These are phyloP conservation scores for Pholiota molesta DNA, from an alignment of 768 basidiomycete genomes.

Conservation along the genomic window DNA sequence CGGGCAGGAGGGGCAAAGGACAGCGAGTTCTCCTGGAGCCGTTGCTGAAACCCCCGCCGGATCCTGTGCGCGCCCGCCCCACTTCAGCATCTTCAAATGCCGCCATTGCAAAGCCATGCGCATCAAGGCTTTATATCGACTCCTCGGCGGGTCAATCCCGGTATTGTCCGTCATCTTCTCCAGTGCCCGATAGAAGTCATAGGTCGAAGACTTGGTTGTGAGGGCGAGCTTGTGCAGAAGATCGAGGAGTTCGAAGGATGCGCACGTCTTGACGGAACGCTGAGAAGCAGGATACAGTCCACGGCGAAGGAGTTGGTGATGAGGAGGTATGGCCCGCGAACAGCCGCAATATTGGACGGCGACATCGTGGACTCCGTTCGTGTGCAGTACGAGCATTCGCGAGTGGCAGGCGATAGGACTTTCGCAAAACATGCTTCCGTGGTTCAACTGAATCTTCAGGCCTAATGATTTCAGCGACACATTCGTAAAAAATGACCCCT, in stretches of 20 bases:
- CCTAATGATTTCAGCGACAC: background rate
- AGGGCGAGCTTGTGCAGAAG: background rate
- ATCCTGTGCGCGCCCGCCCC: background rate
- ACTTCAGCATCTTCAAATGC: background rate
- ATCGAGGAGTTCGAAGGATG: background rate
- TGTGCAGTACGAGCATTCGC: background rate
- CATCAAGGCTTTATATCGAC: background rate
- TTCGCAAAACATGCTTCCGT: background rate
- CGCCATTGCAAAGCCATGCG: background rate
- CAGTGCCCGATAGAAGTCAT: background rate
- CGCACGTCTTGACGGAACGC: background rate
- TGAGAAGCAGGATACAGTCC: background rate
- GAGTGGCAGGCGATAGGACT: background rate
- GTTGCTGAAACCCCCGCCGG: constrained; percentile 16
- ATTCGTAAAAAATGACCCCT: background rate
- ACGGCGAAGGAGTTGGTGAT: too few relatives aligned
- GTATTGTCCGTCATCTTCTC: background rate
- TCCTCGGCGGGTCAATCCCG: background rate
- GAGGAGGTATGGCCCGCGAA: background rate
- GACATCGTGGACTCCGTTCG: background rate
- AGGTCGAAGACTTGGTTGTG: background rate
- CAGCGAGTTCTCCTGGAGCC: constrained; percentile 22
- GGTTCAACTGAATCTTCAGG: background rate
- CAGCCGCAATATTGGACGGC: background rate
- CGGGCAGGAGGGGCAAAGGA: background rate